Evolutionary conservation across 495 filamentous ascomycete genomes (phyloP).

Genomic region (Aspergillus sclerotiicarbonarius): DNA sequence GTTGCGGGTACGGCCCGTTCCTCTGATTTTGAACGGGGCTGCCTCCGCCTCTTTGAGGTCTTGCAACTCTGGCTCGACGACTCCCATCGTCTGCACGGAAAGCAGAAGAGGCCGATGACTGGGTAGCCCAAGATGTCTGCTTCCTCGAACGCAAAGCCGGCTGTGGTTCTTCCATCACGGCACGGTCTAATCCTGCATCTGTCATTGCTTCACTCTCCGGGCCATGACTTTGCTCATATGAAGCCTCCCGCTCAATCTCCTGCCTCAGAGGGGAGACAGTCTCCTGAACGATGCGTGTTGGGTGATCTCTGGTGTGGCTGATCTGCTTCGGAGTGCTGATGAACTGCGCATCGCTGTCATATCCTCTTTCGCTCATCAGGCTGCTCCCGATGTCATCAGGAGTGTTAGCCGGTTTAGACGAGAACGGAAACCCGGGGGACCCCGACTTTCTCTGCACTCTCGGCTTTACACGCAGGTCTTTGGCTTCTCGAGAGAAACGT

Average conservation of each 20-base stretch:
- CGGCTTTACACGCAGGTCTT: constrained; percentile 13
- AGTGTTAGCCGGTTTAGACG: constrained; percentile 20
- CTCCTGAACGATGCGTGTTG: constrained; percentile 4
- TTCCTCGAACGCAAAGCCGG: constrained; percentile 10
- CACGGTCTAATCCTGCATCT: constrained; percentile 2
- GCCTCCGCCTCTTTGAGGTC: constrained; percentile 3
- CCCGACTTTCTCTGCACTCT: constrained; percentile 9
- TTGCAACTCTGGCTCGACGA: constrained; percentile 7
- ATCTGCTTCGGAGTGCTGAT: constrained; percentile 32
- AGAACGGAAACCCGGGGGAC: constrained; percentile 22
- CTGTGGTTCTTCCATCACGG: constrained; percentile 6
- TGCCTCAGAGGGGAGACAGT: constrained; percentile 11
- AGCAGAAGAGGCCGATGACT: constrained; percentile 3
- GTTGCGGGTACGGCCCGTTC: not conserved
- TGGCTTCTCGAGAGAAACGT: constrained; percentile 36
- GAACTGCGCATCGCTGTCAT: constrained; percentile 47
- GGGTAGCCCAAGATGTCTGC: constrained; percentile 8
- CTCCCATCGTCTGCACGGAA: constrained; percentile 10
- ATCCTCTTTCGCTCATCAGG: constrained; percentile 42
- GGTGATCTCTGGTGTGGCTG: constrained; percentile 9
- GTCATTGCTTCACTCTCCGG: constrained; percentile 5
- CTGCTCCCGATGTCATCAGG: constrained; percentile 32
- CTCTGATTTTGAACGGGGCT: not conserved
- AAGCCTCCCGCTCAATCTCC: constrained; percentile 6
- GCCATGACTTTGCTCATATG: constrained; percentile 6